These are phyloP conservation scores for Fraxinus platypoda DNA, from an alignment of 305 asterid genomes.

Conservation along the genomic window DNA sequence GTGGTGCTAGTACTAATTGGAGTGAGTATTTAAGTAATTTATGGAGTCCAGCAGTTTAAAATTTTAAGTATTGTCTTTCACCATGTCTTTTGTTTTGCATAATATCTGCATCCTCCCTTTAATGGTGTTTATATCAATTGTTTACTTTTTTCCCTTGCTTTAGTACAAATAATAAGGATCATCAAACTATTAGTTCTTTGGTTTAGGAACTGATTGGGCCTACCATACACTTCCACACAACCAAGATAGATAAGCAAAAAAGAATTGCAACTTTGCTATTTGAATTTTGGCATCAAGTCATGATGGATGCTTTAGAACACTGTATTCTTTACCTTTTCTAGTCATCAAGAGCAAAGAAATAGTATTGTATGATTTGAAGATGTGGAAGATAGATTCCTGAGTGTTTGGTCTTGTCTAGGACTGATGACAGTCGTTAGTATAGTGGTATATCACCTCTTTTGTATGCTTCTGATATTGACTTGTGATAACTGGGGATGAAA, in stretches of 20 bases:
- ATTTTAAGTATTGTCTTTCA: background rate
- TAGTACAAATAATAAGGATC: background rate
- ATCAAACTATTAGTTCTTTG: background rate
- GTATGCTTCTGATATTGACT: background rate
- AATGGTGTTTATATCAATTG: background rate
- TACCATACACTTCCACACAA: background rate
- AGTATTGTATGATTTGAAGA: background rate
- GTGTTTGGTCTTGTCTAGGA: too few relatives aligned
- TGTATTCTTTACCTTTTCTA: background rate
- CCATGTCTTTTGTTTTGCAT: background rate
- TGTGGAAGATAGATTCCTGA: background rate
- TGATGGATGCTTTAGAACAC: background rate
- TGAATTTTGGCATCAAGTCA: background rate
- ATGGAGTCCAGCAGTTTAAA: background rate
- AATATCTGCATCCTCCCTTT: background rate
- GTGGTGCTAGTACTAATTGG: background rate
- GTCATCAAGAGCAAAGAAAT: too few relatives aligned
- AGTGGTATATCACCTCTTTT: too few relatives aligned
- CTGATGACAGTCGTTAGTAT: too few relatives aligned
- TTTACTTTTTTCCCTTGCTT: background rate
- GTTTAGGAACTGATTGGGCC: background rate
- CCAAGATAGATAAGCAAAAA: background rate
- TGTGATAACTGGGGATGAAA: too few relatives aligned
- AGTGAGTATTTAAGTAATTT: background rate
- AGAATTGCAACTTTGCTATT: background rate